These are phyloP conservation scores for Ajuga chamaepitys DNA, from an alignment of 257 asterid genomes.

Conservation along the genomic window DNA sequence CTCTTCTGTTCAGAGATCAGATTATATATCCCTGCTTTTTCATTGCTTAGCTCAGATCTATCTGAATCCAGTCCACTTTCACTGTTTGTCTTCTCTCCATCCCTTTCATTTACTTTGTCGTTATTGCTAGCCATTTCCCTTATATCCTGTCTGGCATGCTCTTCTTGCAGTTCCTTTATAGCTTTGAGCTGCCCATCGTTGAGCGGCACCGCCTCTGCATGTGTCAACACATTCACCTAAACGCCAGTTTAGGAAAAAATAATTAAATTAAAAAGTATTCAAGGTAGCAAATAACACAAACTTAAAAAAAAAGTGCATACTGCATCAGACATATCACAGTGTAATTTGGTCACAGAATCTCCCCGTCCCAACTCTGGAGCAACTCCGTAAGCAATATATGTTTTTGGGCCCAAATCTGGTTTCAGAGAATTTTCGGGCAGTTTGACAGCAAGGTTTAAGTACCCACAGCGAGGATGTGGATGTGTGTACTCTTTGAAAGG, in stretches of 20 bases:
- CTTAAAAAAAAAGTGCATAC: constrained; percentile 35
- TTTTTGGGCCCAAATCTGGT: constrained; percentile 96
- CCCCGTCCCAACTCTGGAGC: constrained; percentile 79
- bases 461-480: constrained; percentile 65
- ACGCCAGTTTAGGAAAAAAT: constrained; percentile 11
- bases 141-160: constrained; percentile 53
- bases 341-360: constrained; percentile 91
- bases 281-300: constrained; percentile 6
- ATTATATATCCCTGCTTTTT: constrained; percentile 2
- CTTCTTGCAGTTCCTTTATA: constrained; percentile 32
- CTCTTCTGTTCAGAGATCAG: background rate
- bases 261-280: background rate
- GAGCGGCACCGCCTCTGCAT: constrained; percentile 34
- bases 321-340: constrained; percentile 93
- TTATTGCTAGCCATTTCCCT: constrained; percentile 30
- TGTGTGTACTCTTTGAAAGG: constrained; percentile 85
- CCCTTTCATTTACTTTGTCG: constrained; percentile 1
- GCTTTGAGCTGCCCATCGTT: constrained; percentile 11
- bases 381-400: constrained; percentile 87
- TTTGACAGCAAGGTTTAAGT: constrained; percentile 62
- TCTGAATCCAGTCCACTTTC: constrained; percentile 20
- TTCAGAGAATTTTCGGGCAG: constrained; percentile 42
- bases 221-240: constrained; percentile 86
- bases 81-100: constrained; percentile 16
- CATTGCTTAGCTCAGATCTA: background rate